Evolutionary conservation across 768 basidiomycete species (phyloP).

Genomic region (Tulasnella sp.): DNA sequence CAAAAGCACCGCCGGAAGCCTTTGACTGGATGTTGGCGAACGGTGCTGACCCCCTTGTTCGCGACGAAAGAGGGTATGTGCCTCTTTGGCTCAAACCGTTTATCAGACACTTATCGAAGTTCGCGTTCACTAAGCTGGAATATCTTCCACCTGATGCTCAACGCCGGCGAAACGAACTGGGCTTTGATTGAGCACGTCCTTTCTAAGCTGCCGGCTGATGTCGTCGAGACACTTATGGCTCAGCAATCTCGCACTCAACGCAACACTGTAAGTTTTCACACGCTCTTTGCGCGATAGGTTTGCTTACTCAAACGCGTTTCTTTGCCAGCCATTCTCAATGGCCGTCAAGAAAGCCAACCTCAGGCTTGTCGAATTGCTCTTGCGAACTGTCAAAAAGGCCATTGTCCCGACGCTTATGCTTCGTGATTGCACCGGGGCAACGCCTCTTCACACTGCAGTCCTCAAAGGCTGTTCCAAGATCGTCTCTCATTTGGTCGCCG

Average conservation of each 20-base stretch:
- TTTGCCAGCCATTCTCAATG: constrained; percentile 18
- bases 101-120: not conserved
- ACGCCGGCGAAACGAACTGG: not conserved
- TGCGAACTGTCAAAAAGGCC: constrained; percentile 17
- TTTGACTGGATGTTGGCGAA: constrained; percentile 42
- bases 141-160: not conserved
- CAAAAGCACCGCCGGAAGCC: not conserved
- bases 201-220: constrained; percentile 34
- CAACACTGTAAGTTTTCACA: constrained; percentile 35
- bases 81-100: not conserved
- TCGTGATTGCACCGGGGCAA: constrained; percentile 40
- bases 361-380: constrained; percentile 23
- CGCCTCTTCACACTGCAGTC: constrained; percentile 40
- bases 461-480: constrained; percentile 27
- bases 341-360: constrained; percentile 32
- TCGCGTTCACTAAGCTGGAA: not conserved
- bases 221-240: constrained; percentile 33
- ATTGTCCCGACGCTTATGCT: constrained; percentile 24
- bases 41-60: constrained; percentile 34
- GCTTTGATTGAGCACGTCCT: not conserved
- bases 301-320: not conserved
- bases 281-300: not conserved
- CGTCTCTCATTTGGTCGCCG: constrained; percentile 29
- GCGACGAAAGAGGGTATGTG: constrained; percentile 36
- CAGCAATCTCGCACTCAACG: constrained; percentile 36